Percentiles rank a stretch among this genome's conserved stretches.
Conservation (phyloP, 768 basidiomycete genomes). For the Polyporus arcularius region DNA sequence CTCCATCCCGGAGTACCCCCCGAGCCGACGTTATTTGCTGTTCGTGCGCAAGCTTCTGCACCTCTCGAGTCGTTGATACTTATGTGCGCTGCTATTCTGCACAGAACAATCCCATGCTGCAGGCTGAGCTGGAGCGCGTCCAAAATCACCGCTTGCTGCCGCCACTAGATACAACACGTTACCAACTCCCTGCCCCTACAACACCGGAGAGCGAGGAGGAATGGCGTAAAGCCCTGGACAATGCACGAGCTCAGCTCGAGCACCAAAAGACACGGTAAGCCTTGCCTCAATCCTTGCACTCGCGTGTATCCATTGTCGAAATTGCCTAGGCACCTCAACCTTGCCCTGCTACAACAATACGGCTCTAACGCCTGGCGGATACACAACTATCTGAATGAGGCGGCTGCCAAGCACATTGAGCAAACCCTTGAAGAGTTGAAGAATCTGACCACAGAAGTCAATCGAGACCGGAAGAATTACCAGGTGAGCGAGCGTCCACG, state of each 20-base stretch:
- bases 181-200: constrained; percentile 71
- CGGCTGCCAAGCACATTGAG: constrained; percentile 71
- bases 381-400: constrained; percentile 86
- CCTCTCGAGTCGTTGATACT: not conserved
- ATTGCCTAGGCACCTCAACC: constrained; percentile 70
- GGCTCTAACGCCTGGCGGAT: constrained; percentile 91
- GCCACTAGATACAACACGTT: constrained; percentile 69
- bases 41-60: constrained; percentile 40
- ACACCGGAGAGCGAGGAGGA: constrained; percentile 69
- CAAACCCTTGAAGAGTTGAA: constrained; percentile 74
- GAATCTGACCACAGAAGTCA: constrained; percentile 80
- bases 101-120: constrained; percentile 69
- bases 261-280: constrained; percentile 79
- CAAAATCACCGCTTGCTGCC: constrained; percentile 65
- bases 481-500: constrained; percentile 52
- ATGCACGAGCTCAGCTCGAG: constrained; percentile 81
- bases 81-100: constrained; percentile 5
- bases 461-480: constrained; percentile 83
- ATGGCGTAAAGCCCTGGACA: constrained; percentile 73
- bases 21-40: constrained; percentile 64
- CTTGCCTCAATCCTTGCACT: not conserved
- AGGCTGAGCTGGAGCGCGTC: constrained; percentile 75
- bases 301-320: not conserved
- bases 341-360: constrained; percentile 80
- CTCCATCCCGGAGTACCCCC: constrained; percentile 77